These are phyloP conservation scores for Chloranthus sessilifolius DNA, from an alignment of 164 flowering plant genomes.

Conservation along the genomic window DNA sequence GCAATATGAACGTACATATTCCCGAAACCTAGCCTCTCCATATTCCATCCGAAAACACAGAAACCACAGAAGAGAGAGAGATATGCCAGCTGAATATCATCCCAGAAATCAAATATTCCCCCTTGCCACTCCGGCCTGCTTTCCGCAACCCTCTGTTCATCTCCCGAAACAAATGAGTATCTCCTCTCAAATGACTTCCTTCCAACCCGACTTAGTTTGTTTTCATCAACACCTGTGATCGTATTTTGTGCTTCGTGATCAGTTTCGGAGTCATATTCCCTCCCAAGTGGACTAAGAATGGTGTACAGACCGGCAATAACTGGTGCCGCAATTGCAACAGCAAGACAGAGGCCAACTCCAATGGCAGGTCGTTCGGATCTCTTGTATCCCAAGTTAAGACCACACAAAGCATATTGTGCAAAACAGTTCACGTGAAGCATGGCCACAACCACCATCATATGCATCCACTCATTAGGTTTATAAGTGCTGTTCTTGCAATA, in stretches of 20 bases:
- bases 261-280: conserved; percentile 46
- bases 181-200: conserved; percentile 46
- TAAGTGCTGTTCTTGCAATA: conserved; percentile 90
- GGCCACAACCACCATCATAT: conserved; percentile 80
- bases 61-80: conserved; percentile 79
- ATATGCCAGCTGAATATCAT: conserved; percentile 73
- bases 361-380: conserved; percentile 84
- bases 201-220: conserved; percentile 14
- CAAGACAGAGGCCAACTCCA: conserved; percentile 68
- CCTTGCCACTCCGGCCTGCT: conserved; percentile 75
- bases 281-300: conserved; percentile 78
- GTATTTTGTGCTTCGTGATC: conserved; percentile 60
- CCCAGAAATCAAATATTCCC: conserved; percentile 83
- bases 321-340: conserved; percentile 78
- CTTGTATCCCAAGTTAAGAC: conserved; percentile 73
- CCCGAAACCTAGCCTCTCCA: conserved; percentile 96
- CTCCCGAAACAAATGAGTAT: conserved; percentile 61
- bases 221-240: conserved; percentile 2
- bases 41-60: conserved; percentile 98
- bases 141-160: conserved; percentile 37
- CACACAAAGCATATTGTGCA: conserved; percentile 80
- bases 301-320: conserved; percentile 78
- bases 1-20: conserved; percentile 96
- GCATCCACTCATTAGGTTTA: conserved; percentile 89
- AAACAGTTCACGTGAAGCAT: conserved; percentile 82